A percentile compares a stretch with the other conserved stretches of the same genome.
Evolutionary conservation across 371 early-diverging fungal species (phyloP).

Genomic region (Nematocida homosporus): DNA sequence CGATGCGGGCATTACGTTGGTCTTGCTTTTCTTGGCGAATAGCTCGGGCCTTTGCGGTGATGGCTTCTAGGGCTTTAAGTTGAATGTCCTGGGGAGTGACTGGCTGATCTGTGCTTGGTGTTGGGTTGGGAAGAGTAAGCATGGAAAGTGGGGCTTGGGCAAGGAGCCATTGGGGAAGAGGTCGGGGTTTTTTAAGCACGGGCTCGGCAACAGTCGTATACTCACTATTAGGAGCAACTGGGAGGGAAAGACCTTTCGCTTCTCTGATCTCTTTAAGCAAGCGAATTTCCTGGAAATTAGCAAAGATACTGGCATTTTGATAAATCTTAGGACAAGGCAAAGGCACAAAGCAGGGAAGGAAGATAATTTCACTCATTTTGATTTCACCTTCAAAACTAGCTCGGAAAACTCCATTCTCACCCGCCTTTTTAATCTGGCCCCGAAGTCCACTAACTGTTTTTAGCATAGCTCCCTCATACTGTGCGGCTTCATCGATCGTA

Average conservation of each 20-base stretch:
- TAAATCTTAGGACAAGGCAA: slow-evolving; percentile 83
- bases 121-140: slow-evolving; percentile 77
- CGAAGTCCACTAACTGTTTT: slow-evolving; percentile 92
- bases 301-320: slow-evolving; percentile 75
- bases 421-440: slow-evolving; percentile 88
- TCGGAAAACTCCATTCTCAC: slow-evolving; percentile 81
- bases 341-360: slow-evolving; percentile 89
- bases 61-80: slow-evolving; percentile 52
- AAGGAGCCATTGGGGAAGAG: slow-evolving; percentile 73
- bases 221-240: slow-evolving; percentile 71
- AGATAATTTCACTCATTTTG: slow-evolving; percentile 86
- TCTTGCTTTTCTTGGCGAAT: slow-evolving; percentile 33
- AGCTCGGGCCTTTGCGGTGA: slow-evolving; percentile 48
- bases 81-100: slow-evolving; percentile 75
- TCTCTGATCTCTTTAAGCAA: slow-evolving; percentile 79
- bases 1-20: slow-evolving; percentile 33
- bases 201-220: slow-evolving; percentile 72
- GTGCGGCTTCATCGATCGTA: slow-evolving; percentile 89
- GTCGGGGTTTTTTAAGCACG: slow-evolving; percentile 74
- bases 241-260: slow-evolving; percentile 75
- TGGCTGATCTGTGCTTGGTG: slow-evolving; percentile 78
- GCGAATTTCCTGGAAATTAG: slow-evolving; percentile 78
- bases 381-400: slow-evolving; percentile 97
- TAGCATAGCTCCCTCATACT: slow-evolving; percentile 88
- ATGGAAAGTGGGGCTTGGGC: slow-evolving; percentile 78